phyloP scores from a whole-genome alignment of 345 rosid species.

The Populus euphratica region DNA sequence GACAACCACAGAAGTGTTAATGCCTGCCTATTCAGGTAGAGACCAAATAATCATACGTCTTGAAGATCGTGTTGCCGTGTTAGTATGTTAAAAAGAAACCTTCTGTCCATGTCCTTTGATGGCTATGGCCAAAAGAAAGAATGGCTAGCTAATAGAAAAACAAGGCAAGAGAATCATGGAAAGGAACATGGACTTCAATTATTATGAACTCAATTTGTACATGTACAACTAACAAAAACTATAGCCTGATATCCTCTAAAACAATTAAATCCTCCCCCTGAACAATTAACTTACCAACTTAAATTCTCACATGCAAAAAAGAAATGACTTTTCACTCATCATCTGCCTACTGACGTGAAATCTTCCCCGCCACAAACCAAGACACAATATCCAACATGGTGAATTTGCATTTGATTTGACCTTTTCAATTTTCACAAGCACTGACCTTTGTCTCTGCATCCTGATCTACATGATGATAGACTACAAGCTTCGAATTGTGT shows the following conservation, averaged over 20 bases:
- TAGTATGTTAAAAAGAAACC: background rate
- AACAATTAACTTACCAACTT: background rate
- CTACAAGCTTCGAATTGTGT: conserved; percentile 59
- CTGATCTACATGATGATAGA: background rate
- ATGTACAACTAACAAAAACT: conserved; percentile 8
- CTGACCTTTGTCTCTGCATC: background rate
- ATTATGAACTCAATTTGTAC: conserved; percentile 16
- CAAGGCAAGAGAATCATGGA: background rate
- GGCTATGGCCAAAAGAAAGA: background rate
- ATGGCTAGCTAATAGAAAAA: background rate
- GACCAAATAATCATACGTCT: no score
- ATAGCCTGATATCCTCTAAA: conserved; percentile 7
- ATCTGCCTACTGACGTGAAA: background rate
- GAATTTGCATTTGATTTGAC: background rate
- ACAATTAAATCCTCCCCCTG: conserved; percentile 2
- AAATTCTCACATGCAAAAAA: conserved; percentile 4
- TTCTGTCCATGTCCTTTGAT: background rate
- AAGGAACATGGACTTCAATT: conserved; percentile 3
- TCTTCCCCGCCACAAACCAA: background rate
- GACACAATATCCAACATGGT: background rate
- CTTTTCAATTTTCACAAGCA: background rate
- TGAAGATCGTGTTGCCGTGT: no score
- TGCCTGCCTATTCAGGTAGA: no score
- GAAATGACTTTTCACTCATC: background rate
- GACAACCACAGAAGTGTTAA: no score